phyloP scores from a whole-genome alignment of 352 stramenopile species.

The Phytophthora niederhauseri region DNA sequence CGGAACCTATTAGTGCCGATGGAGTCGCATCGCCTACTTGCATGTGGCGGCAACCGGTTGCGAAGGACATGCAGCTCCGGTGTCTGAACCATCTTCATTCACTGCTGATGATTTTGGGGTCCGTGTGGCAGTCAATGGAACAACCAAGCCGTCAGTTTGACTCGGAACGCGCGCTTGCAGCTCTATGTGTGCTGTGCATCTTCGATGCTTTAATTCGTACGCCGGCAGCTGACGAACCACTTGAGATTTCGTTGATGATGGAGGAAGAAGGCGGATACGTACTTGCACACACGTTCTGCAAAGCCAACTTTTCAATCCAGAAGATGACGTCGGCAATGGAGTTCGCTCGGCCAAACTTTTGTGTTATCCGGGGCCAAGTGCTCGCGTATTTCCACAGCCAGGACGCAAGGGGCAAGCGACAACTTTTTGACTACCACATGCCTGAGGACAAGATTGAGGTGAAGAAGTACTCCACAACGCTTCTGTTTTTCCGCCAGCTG shows the following conservation, averaged over 20 bases:
- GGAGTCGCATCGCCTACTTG: constrained; percentile 34
- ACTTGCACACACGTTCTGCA: constrained; percentile 84
- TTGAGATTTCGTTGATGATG: constrained; percentile 88
- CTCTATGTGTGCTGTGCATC: constrained; percentile 79
- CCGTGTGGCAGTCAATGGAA: constrained; percentile 90
- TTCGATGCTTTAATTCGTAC: constrained; percentile 86
- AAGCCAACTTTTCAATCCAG: constrained; percentile 82
- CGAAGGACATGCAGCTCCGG: constrained; percentile 82
- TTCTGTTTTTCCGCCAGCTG: constrained; percentile 87
- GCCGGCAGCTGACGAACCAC: constrained; percentile 65
- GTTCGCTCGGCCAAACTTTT: constrained; percentile 79
- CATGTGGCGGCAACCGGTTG: constrained; percentile 78
- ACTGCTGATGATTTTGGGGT: constrained; percentile 79
- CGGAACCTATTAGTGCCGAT: constrained; percentile 37
- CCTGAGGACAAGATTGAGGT: constrained; percentile 89
- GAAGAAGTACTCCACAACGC: constrained; percentile 89
- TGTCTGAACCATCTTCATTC: constrained; percentile 81
- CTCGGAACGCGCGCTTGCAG: constrained; percentile 81
- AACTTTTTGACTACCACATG: constrained; percentile 91
- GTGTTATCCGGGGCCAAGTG: constrained; percentile 69
- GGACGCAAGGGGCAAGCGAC: constrained; percentile 56
- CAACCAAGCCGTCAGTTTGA: constrained; percentile 88
- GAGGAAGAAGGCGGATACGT: constrained; percentile 81
- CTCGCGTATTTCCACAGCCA: constrained; percentile 84
- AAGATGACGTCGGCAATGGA: constrained; percentile 86